phyloP scores from a whole-genome alignment of 108 stramenopile species.

The Cyclotella sp. region DNA sequence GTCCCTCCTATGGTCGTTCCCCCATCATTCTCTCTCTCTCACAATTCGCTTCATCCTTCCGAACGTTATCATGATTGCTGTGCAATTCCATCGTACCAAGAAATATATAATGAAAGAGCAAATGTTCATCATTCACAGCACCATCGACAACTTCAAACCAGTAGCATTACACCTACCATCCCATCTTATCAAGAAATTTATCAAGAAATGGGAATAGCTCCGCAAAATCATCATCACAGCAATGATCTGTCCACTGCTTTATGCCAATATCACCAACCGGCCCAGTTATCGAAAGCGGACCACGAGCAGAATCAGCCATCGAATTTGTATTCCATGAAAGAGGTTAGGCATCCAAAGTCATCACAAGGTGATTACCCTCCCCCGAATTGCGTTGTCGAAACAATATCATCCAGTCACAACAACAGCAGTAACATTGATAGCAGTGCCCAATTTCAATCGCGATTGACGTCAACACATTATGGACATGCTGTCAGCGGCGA shows the following conservation, averaged over 20 bases:
- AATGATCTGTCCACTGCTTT: too few relatives aligned
- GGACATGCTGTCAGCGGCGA: constrained; percentile 47
- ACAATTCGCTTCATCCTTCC: constrained; percentile 15
- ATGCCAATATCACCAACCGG: too few relatives aligned
- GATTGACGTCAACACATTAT: constrained; percentile 23
- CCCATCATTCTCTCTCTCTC: constrained; percentile 2
- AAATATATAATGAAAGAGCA: constrained; percentile 12
- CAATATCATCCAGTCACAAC: background rate
- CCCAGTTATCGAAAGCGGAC: too few relatives aligned
- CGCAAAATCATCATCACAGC: background rate
- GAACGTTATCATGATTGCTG: background rate
- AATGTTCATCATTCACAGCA: constrained; percentile 7
- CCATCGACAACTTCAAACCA: constrained; percentile 6
- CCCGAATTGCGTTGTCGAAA: constrained; percentile 5
- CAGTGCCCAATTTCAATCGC: constrained; percentile 4
- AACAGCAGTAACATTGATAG: constrained; percentile 3
- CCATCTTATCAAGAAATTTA: constrained; percentile 61
- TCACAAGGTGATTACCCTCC: background rate
- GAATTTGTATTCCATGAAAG: constrained; percentile 9
- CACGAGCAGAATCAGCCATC: too few relatives aligned
- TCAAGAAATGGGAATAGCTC: constrained; percentile 45
- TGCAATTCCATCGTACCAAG: constrained; percentile 29
- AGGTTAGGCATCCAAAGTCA: background rate
- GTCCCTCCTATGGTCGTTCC: constrained; percentile 51
- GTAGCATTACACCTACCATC: constrained; percentile 20